These are phyloP conservation scores for Nelumbo lutea DNA, from an alignment of 164 flowering plant species.

Conservation along the genomic window DNA sequence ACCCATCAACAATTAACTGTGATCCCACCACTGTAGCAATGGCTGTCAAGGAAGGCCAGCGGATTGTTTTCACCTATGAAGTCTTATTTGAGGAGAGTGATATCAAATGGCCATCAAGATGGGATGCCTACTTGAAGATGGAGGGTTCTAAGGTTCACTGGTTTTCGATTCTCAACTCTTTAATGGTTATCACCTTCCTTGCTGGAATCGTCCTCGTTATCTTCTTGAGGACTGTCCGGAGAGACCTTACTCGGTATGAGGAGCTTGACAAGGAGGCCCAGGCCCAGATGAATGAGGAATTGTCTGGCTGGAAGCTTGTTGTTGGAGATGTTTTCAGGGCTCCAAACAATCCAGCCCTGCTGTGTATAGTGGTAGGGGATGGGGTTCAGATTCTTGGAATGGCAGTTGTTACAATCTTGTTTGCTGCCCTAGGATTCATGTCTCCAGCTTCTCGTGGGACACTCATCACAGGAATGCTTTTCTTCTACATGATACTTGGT, in stretches of 20 bases:
- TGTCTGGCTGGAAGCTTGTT: conserved; percentile 65
- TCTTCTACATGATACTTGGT: conserved; percentile 57
- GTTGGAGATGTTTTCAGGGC: conserved; percentile 66
- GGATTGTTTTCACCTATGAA: conserved; percentile 15
- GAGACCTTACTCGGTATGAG: conserved; percentile 48
- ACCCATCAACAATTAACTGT: conserved; percentile 4
- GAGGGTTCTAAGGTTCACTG: conserved; percentile 20
- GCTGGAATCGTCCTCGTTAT: conserved; percentile 20
- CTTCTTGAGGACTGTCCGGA: conserved; percentile 19
- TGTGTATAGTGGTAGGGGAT: conserved; percentile 62
- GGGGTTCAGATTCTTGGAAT: conserved; percentile 65
- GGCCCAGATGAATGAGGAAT: conserved; percentile 65
- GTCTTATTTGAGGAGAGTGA: conserved; percentile 17
- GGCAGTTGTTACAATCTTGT: conserved; percentile 54
- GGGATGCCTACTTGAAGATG: conserved; percentile 24
- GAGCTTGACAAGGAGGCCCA: conserved; percentile 70
- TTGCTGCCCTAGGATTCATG: conserved; percentile 68
- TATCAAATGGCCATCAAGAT: conserved; percentile 22
- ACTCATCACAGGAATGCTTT: conserved; percentile 53
- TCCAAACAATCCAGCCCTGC: conserved; percentile 35
- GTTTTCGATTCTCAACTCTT: conserved; percentile 19
- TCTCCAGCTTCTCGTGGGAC: conserved; percentile 65
- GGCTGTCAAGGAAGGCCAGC: conserved; percentile 15
- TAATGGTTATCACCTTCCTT: conserved; percentile 16
- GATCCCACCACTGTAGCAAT: conserved; percentile 13